Conservation (phyloP, 345 rosid genomes). For the Moricandia arvensis region DNA sequence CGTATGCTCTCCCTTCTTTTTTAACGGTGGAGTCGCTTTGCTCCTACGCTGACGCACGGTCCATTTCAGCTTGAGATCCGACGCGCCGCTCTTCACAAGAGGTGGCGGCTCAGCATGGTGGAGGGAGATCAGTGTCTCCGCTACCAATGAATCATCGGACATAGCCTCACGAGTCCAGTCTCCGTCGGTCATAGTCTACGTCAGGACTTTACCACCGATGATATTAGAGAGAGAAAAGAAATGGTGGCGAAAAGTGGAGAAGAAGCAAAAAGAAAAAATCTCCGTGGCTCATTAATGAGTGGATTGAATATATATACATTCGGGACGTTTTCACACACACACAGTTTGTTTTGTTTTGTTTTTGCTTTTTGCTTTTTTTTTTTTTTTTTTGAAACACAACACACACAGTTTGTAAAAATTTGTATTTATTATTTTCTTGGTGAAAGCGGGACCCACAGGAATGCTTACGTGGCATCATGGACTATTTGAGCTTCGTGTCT, state of each 20-base stretch:
- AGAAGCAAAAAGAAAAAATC: slow-evolving; percentile 18
- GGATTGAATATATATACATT: slow-evolving; percentile 16
- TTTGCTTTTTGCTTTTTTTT: no score
- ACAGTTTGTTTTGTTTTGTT: no score
- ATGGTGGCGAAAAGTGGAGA: slow-evolving; percentile 36
- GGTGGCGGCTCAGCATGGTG: slow-evolving; percentile 28
- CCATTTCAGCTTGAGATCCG: slow-evolving; percentile 57
- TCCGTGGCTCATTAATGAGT: slow-evolving; percentile 33
- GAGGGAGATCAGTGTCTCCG: slow-evolving; percentile 59
- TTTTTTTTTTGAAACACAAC: no score
- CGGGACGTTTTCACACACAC: slow-evolving; percentile 24
- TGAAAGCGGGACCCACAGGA: slow-evolving; percentile 27
- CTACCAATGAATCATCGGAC: slow-evolving; percentile 59
- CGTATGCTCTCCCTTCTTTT: slow-evolving; percentile 42
- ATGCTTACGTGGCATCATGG: slow-evolving; percentile 37
- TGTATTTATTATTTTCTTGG: slow-evolving; percentile 21
- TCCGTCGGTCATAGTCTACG: slow-evolving; percentile 45
- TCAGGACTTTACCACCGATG: slow-evolving; percentile 12
- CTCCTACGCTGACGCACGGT: slow-evolving; percentile 73
- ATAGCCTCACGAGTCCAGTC: slow-evolving; percentile 64
- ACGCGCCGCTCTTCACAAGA: slow-evolving; percentile 17
- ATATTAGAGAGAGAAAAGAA: slow-evolving; percentile 19
- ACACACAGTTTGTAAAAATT: slow-evolving; percentile 3
- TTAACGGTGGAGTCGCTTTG: slow-evolving; percentile 28
- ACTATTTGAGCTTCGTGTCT: slow-evolving; percentile 13